Conservation (phyloP, 257 asterid species). For the Nicotiana knightiana region DNA sequence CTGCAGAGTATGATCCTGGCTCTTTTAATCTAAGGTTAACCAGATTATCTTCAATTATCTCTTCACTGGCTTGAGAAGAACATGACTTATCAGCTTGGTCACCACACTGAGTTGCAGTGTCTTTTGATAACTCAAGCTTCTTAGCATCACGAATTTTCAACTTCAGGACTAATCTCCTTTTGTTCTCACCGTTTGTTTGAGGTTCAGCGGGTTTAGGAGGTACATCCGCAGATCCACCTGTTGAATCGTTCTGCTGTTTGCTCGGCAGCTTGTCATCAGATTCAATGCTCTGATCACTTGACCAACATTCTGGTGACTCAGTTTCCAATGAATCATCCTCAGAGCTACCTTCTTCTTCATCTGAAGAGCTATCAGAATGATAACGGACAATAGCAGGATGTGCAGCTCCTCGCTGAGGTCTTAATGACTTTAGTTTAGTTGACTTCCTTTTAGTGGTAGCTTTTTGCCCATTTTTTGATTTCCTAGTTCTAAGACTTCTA, state of each 20-base stretch:
- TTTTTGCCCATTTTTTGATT: conserved; percentile 36
- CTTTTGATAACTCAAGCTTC: conserved; percentile 34
- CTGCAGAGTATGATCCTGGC: conserved; percentile 38
- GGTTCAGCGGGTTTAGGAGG: conserved; percentile 33
- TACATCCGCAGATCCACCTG: conserved; percentile 27
- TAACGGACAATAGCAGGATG: conserved; percentile 55
- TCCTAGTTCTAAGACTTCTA: conserved; percentile 50
- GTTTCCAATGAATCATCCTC: conserved; percentile 52
- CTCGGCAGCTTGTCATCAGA: conserved; percentile 24
- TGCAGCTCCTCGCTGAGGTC: conserved; percentile 76
- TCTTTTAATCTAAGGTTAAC: conserved; percentile 22
- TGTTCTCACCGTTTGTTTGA: conserved; percentile 38
- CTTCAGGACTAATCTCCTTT: conserved; percentile 62
- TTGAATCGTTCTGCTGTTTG: conserved; percentile 26
- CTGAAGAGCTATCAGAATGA: conserved; percentile 51
- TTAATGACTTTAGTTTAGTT: conserved; percentile 41
- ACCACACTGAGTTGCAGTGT: conserved; percentile 23
- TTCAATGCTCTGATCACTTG: conserved; percentile 30
- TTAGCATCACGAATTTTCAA: conserved; percentile 46
- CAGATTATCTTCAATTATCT: conserved; percentile 23
- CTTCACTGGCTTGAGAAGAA: conserved; percentile 34
- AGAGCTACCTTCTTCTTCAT: conserved; percentile 53
- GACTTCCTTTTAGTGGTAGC: conserved; percentile 45
- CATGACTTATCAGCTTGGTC: conserved; percentile 39
- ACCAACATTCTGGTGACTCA: conserved; percentile 47